These are phyloP conservation scores for Pseudonitzschia multiseries DNA, from an alignment of 108 stramenopile species.

Conservation along the genomic window DNA sequence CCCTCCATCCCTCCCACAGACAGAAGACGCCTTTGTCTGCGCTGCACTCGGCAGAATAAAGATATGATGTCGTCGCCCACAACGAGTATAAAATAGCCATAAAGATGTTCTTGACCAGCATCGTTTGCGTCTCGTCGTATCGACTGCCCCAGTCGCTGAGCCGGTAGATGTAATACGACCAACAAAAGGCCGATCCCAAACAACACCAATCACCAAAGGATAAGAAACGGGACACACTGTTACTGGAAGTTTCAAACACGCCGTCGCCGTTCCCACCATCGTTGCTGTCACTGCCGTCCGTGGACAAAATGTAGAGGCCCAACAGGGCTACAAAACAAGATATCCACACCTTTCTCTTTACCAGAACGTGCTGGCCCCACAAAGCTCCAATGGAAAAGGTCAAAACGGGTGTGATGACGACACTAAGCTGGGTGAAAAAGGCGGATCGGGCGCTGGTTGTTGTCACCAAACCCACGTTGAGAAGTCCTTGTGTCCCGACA, in stretches of 20 bases:
- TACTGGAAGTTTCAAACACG: neutral
- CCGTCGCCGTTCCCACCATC: neutral
- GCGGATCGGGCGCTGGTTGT: conserved; percentile 58
- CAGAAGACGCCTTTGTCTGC: neutral
- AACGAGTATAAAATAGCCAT: conserved; percentile 53
- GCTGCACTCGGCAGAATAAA: neutral
- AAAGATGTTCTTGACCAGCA: conserved; percentile 46
- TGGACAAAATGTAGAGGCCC: conserved; percentile 46
- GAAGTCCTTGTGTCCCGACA: conserved; percentile 56
- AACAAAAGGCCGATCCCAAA: conserved; percentile 55
- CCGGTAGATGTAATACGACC: conserved; percentile 67
- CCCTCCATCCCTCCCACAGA: conserved; percentile 48
- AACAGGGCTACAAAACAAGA: conserved; percentile 51
- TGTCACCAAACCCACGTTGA: conserved; percentile 48
- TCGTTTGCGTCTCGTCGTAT: conserved; percentile 48
- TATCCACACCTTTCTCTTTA: conserved; percentile 40
- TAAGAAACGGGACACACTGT: conserved; percentile 1
- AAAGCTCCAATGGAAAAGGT: conserved; percentile 43
- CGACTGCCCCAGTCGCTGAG: conserved; percentile 43
- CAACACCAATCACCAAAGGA: conserved; percentile 55
- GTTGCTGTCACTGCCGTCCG: conserved; percentile 16
- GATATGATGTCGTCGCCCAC: conserved; percentile 41
- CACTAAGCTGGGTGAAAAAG: conserved; percentile 65
- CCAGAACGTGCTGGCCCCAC: neutral
- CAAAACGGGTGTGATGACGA: conserved; percentile 64